Evolutionary conservation across 192 early-diverging fungal genomes (phyloP), one percentile per base, ranked within the genome.

Genomic region (Coemansia sp.): DNA sequence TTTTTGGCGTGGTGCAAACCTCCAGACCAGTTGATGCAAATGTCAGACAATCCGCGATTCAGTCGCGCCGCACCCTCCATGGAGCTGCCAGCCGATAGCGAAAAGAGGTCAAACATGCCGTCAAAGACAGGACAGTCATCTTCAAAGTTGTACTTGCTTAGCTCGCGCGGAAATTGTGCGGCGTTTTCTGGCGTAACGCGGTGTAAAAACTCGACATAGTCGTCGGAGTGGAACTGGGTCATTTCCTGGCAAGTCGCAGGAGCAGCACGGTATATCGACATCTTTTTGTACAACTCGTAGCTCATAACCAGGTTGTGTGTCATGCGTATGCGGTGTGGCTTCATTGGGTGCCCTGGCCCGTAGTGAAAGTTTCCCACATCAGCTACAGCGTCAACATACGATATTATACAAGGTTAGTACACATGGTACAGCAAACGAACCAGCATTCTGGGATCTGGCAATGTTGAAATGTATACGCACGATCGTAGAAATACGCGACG

Each of bases 41-140:
- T 94, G 73, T 98, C 95, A 21, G 90, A 88, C 29, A 90, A 76
- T 0, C 94, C 94, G 38, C 88, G 83, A 60, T 90, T 92, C 48
- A 99, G 78, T 53, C 94, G 90, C 38, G 93, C 90, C 9, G 95
- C 96, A 19, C 90, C 98, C 80, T 95, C 95, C 78, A 99, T 92
- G 25, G 96, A 97, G 63, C 94, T 94, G 42, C 98, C 98, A 7
- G 94, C 89, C 8, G 93, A 94, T 39, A 96, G 87, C 48, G 87
- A 87, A 70, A 94, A 98, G 72, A 96, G 95, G 63, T 98, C 96
- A 74, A 93, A 96, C 66, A 99, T 75, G 4, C 98, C 98, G 62
- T 98, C 96, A 84, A 98, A 99, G 8, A 96, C 91, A 2, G 98
- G 98, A 84, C 96, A 98, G 83, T 99, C 98, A 34, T 99, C 96